Evolutionary conservation across 345 rosid genomes (phyloP), one percentile per base, ranked within the genome.

Genomic region (Salix purpurea): DNA sequence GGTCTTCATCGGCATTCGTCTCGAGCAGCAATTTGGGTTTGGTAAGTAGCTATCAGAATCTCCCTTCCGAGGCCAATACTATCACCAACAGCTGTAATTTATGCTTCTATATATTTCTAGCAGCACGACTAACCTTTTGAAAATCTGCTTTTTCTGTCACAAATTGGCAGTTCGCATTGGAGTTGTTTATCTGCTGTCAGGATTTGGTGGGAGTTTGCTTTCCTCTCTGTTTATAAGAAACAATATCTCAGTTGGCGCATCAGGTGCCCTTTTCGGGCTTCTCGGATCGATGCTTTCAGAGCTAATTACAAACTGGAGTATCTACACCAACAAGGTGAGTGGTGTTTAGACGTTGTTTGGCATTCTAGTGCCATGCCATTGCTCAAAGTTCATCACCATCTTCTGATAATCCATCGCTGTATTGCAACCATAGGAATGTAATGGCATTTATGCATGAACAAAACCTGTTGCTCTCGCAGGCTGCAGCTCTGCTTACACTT

Each of bases 201-300:
- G 84, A 61, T 81, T 81, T 28, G 80, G 60, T 34, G 80, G 84
- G 13, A 77, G 77, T 32, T 66, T 77, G 46, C 66, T 81, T 26
- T 81, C 80, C 24, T 64, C 81, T 6, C 75, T 81, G 13, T 81
- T 81, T 58, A 69, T 74, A 2, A 37, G 75, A 67, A 21, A 72
- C 65, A 77, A 9, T 80, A 77, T 81, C 42, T 81, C 80, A 19
- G 84, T 81, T 5, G 80, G 80, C 37, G 80, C 84, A 7, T 81
- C 84, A 1, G 80, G 84, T 62, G 80, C 84, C 18, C 74, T 81
- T 60, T 81, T 77, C 15, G 80, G 84, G 42, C 77, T 81, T 44
- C 77, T 81, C 1, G 80, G 84, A 64, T 80, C 84, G 12, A 81
- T 81, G 84, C 80, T 81, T 46, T 76, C 80, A 18, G 84, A 81